Evolutionary conservation across 257 asterid species (phyloP), one percentile per base, ranked within the genome.

Genomic region (Phtheirospermum japonicum): DNA sequence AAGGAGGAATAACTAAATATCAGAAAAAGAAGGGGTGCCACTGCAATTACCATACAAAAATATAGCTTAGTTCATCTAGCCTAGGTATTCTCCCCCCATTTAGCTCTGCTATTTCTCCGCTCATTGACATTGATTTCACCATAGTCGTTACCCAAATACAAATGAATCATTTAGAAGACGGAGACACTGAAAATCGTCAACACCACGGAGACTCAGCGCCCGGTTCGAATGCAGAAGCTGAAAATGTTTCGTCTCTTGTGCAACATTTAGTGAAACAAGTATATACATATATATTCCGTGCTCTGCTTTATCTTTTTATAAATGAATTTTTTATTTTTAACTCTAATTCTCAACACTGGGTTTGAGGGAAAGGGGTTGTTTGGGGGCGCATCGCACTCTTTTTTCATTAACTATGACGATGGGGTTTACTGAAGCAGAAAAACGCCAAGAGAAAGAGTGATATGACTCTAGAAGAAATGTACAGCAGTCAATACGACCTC

Each of bases 381-480:
- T n/a, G 61, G 31, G 33, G 33, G 63, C 63, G 61, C 63, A 11
- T 13, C 37, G 18, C 28, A 57, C 50, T 61, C 51, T 75, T 50
- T 26, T 55, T 40, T 60, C 62, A 49, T 39, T 60, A 20, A 14
- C 14, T 54, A 5, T 70, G 51, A 10, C 67, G 30, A 19, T 65
- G 45, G 66, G 14, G 59, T 59, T 57, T 70, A 37, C 58, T 63
- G 66, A 65, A 77, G 73, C 90, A 90, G 95, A 81, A 61, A 65
- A 79, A 67, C 19, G 84, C 61, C 16, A 72, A 82, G 58, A 52
- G 37, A 26, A 52, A 52, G 36, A 26, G 58, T 61, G 95, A 83
- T 37, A 76, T 80, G 84, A 73, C 84, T 71, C 68, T 87, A 39
- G 95, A 89, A 68, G 96, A 89, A 54, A 74, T 87, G 86, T 93